Conservation (phyloP, 352 stramenopile genomes). For the Phytophthora foliorum region DNA sequence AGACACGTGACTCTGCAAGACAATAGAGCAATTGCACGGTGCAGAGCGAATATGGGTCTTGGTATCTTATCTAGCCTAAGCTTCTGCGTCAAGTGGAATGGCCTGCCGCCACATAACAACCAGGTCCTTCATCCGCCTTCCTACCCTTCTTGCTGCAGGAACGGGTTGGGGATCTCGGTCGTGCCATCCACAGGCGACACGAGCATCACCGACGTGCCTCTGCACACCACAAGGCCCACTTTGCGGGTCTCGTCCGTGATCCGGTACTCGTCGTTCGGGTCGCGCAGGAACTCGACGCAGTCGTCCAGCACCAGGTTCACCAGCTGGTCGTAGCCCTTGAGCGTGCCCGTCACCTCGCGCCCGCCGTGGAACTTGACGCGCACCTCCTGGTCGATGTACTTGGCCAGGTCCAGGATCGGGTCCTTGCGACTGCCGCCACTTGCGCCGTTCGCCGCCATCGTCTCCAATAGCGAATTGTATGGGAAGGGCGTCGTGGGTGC, state of each 20-base stretch:
- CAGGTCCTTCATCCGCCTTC: no score
- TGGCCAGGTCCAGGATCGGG: conserved; percentile 95
- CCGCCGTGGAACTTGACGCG: conserved; percentile 96
- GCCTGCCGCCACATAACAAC: no score
- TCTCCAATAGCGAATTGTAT: conserved; percentile 17
- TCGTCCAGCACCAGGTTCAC: conserved; percentile 98
- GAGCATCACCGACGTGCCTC: conserved; percentile 93
- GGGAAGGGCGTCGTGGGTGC: conserved; percentile 1
- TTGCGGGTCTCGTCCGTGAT: conserved; percentile 93
- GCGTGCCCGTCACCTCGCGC: conserved; percentile 91
- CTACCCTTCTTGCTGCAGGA: conserved; percentile 88
- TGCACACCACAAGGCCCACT: conserved; percentile 95
- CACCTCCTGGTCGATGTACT: conserved; percentile 96
- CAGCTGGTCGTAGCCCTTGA: conserved; percentile 97
- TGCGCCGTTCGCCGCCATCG: conserved; percentile 71
- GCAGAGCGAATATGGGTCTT: conserved; percentile 27
- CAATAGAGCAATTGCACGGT: conserved; percentile 23
- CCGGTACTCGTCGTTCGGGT: conserved; percentile 91
- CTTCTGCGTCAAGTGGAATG: conserved; percentile 1
- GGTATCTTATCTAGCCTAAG: conserved; percentile 32
- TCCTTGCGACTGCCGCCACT: conserved; percentile 62
- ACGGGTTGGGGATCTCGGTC: conserved; percentile 94
- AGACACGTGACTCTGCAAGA: not conserved
- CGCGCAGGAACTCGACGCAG: conserved; percentile 95
- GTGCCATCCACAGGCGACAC: conserved; percentile 93